phyloP scores from a whole-genome alignment of 805 yeast species.

The Myxozyma neotropica region DNA sequence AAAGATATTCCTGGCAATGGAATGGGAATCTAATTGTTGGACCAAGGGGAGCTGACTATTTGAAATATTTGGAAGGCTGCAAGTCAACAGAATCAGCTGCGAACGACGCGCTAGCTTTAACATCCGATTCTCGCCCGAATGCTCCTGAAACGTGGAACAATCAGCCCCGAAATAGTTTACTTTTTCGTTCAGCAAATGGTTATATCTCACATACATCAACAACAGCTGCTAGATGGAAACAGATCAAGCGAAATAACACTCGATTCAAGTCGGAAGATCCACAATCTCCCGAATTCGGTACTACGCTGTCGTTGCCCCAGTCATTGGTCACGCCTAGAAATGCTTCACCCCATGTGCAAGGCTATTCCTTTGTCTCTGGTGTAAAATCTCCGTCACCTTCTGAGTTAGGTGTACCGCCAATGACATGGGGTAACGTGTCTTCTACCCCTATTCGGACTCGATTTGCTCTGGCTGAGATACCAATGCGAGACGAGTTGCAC shows the following conservation, averaged over 20 bases:
- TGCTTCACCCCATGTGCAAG: constrained; percentile 19
- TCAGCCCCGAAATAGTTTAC: constrained; percentile 20
- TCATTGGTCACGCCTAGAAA: neutral
- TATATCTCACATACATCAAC: neutral
- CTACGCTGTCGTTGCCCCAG: neutral
- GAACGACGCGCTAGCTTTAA: neutral
- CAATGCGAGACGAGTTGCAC: constrained; percentile 30
- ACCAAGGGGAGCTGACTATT: neutral
- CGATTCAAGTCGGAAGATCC: constrained; percentile 9
- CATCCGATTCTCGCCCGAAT: constrained; percentile 11
- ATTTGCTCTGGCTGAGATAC: constrained; percentile 25
- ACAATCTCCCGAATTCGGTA: neutral
- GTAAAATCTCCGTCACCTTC: constrained; percentile 28
- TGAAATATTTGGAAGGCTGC: neutral
- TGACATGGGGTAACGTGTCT: constrained; percentile 17
- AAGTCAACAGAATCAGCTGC: neutral
- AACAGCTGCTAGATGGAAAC: constrained; percentile 9
- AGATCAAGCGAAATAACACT: constrained; percentile 19
- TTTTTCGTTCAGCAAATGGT: constrained; percentile 16
- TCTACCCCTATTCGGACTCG: constrained; percentile 8
- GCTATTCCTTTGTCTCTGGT: constrained; percentile 23
- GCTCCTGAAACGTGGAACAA: constrained; percentile 14
- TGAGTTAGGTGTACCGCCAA: constrained; percentile 23
- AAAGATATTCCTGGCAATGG: constrained; percentile 36
- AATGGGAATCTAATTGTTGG: constrained; percentile 22